phyloP scores from a whole-genome alignment of 345 rosid genomes.

The Populus alba region DNA sequence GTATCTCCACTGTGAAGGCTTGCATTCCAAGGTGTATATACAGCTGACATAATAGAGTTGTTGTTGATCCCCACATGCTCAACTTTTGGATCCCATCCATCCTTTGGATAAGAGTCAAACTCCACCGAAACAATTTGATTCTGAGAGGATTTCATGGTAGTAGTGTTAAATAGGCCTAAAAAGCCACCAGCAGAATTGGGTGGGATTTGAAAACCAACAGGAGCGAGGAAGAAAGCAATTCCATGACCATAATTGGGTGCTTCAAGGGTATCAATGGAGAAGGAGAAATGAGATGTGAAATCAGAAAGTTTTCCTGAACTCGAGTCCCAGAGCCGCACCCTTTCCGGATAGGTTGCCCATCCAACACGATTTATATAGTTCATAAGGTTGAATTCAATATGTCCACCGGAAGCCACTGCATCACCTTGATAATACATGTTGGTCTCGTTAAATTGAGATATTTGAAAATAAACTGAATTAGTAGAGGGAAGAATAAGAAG shows the following conservation, averaged over 20 bases:
- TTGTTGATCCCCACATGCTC: constrained; percentile 47
- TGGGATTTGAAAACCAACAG: constrained; percentile 38
- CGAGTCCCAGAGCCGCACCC: constrained; percentile 33
- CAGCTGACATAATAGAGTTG: constrained; percentile 31
- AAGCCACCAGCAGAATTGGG: constrained; percentile 42
- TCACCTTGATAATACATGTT: constrained; percentile 36
- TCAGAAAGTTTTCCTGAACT: constrained; percentile 24
- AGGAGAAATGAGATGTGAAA: constrained; percentile 36
- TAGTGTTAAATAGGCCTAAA: constrained; percentile 39
- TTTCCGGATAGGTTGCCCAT: constrained; percentile 27
- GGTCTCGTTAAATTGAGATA: constrained; percentile 12
- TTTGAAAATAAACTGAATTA: constrained; percentile 24
- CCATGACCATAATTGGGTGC: constrained; percentile 4
- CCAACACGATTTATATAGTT: constrained; percentile 32
- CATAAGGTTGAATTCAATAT: constrained; percentile 27
- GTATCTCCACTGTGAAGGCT: constrained; percentile 32
- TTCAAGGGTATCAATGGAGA: constrained; percentile 17
- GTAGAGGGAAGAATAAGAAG: constrained; percentile 3
- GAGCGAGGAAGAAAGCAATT: constrained; percentile 43
- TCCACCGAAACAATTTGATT: constrained; percentile 31
- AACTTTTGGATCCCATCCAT: constrained; percentile 30
- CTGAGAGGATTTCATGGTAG: constrained; percentile 11
- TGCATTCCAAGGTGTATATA: constrained; percentile 38
- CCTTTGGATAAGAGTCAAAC: constrained; percentile 29
- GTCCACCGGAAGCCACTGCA: constrained; percentile 24